Conservation (phyloP, 1,284 basidiomycete genomes). For the Tylopilus sp. region DNA sequence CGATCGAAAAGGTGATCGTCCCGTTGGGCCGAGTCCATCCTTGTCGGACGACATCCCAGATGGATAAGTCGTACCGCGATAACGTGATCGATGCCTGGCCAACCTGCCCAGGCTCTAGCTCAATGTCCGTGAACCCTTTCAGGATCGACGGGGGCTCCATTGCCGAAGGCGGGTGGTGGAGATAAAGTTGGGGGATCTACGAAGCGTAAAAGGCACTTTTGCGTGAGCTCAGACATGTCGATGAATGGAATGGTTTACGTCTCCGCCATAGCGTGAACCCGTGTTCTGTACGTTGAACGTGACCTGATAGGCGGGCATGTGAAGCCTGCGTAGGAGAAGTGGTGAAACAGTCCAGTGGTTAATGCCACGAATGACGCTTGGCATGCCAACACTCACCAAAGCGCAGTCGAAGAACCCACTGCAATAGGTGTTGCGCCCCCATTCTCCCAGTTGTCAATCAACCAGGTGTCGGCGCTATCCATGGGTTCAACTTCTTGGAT, state of each 20-base stretch:
- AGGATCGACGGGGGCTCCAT: conserved; percentile 72
- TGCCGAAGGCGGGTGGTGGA: conserved; percentile 67
- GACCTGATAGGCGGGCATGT: conserved; percentile 68
- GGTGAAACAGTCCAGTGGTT: neutral
- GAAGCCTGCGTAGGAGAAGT: conserved; percentile 57
- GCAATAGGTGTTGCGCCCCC: conserved; percentile 56
- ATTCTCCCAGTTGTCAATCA: conserved; percentile 64
- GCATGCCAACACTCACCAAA: conserved; percentile 38
- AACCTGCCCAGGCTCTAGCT: conserved; percentile 59
- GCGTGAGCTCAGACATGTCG: neutral
- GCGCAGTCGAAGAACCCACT: conserved; percentile 40
- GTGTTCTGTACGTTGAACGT: conserved; percentile 71
- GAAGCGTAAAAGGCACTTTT: neutral
- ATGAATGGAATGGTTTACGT: conserved; percentile 47
- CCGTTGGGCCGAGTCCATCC: conserved; percentile 60
- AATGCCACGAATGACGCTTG: neutral
- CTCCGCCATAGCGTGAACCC: conserved; percentile 64
- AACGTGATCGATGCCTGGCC: conserved; percentile 63
- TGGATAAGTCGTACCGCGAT: conserved; percentile 71
- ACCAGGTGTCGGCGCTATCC: conserved; percentile 48
- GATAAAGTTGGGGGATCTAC: conserved; percentile 74
- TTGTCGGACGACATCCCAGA: conserved; percentile 66
- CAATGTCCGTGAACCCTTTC: conserved; percentile 72
- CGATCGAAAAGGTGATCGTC: conserved; percentile 57
- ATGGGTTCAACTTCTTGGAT: conserved; percentile 51